Base-by-base conservation (phyloP, 441 rosid genomes). In the Raphanus hybrid region DNA sequence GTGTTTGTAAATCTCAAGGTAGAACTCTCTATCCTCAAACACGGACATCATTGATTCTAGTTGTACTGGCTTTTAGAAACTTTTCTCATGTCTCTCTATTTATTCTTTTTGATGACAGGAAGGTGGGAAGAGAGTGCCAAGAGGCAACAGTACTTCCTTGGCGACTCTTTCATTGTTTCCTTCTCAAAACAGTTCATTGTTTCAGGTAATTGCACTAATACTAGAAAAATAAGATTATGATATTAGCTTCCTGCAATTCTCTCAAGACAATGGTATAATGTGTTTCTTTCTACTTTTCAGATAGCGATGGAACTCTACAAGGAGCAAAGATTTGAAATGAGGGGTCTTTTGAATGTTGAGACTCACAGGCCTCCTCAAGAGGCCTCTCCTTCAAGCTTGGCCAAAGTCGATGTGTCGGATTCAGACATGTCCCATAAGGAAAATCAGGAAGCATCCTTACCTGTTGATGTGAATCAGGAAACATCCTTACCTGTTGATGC, bases 271-370 rank as follows among this genome's bases (percentile, higher is more conserved):
- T 58, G 4, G 39, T 61, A 27, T 61, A 50, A 39, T 23, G 67
- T 75, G 39, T 57, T 9, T 29, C 59, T 55, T 41, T 23, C 58
- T 15, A 70, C 58, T 43, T 23, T 84, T 84, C 93, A 96, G 99
- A 87, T 82, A 79, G 97, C 98, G 11, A 83, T 96, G 88, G 86
- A 85, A 69, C 85, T 88, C 12, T 96, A 93, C 86, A 92, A 84
- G 89, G 90, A 86, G 83, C 93, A 92, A 80, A 82, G 89, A 74
- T 78, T 78, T 69, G 85, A 86, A 65, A 75, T 81, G 12, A 82
- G 81, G 63, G 84, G 89, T 69, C 72, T 83, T 70, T 76, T 81
- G 29, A 50, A 69, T 64, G 43, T 65, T 35, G 71, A 77, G 43
- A 73, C 77, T 34, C 72, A 83, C 11, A 71, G 18, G 26, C 32